Evolutionary conservation across 441 rosid species (phyloP).

Genomic region (Corymbia calophylla): DNA sequence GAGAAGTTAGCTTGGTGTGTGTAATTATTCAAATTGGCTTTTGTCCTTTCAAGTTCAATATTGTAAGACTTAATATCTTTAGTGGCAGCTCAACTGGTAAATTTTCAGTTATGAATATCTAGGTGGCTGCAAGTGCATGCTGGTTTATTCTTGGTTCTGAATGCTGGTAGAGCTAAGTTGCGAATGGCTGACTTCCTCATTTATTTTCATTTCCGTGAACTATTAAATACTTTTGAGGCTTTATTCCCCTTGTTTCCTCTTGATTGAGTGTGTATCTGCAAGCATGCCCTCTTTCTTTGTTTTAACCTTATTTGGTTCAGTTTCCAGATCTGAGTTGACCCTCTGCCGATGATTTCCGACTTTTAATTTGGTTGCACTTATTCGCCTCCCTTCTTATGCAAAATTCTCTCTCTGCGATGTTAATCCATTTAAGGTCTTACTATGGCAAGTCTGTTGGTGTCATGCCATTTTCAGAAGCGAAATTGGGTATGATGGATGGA

Average conservation of each 20-base stretch:
- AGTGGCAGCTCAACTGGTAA: neutral
- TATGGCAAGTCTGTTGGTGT: conserved; percentile 3
- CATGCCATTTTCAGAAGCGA: conserved; percentile 50
- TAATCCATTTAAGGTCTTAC: neutral
- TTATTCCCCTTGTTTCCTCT: neutral
- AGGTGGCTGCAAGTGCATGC: neutral
- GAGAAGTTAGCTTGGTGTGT: neutral
- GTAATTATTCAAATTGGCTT: neutral
- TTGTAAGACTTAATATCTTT: neutral
- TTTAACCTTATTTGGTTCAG: neutral
- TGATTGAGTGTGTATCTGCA: neutral
- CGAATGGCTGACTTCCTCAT: neutral
- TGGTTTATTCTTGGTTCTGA: neutral
- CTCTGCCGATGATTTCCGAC: neutral
- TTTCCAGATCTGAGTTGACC: neutral
- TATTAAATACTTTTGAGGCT: neutral
- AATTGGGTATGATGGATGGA: conserved; percentile 98
- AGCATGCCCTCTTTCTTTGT: neutral
- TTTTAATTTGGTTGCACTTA: neutral
- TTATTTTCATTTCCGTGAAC: neutral
- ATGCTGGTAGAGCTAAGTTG: neutral
- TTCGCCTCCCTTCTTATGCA: neutral
- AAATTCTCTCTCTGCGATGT: neutral
- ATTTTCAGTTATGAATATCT: neutral
- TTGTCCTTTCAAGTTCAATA: neutral